These are phyloP conservation scores for Syncephalastrum racemosum DNA, from an alignment of 371 early-diverging fungal genomes.

Conservation along the genomic window DNA sequence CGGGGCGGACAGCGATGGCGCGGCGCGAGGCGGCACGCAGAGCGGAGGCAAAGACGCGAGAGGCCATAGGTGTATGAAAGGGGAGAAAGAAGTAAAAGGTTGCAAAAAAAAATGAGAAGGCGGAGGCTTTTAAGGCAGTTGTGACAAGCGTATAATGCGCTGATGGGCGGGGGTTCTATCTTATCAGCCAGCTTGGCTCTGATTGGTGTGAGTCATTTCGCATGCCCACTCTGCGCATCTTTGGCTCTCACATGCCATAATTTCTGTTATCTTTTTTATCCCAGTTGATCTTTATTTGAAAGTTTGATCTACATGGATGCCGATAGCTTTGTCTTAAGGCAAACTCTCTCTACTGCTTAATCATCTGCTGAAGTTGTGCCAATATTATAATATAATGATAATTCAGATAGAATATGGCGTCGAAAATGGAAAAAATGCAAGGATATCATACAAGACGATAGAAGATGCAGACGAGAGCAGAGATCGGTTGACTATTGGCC, in stretches of 20 bases:
- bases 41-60: conserved; percentile 42
- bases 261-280: too few species aligned
- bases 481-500: background rate
- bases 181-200: conserved; percentile 16
- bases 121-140: conserved; percentile 8
- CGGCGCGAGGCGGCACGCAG: conserved; percentile 44
- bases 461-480: background rate
- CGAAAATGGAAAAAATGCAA: too few species aligned
- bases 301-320: too few species aligned
- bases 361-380: too few species aligned
- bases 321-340: too few species aligned
- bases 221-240: background rate
- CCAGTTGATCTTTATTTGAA: too few species aligned
- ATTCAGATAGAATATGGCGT: too few species aligned
- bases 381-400: too few species aligned
- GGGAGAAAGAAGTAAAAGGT: conserved; percentile 7
- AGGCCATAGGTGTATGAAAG: conserved; percentile 28
- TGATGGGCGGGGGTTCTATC: conserved; percentile 12
- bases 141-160: conserved; percentile 16
- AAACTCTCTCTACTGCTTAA: too few species aligned
- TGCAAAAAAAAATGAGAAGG: conserved; percentile 15
- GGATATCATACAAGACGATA: too few species aligned
- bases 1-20: conserved; percentile 25
- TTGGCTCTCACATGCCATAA: too few species aligned
- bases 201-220: conserved; percentile 55